phyloP scores from a whole-genome alignment of 345 rosid genomes.

The Eucalyptus sideroxylon region DNA sequence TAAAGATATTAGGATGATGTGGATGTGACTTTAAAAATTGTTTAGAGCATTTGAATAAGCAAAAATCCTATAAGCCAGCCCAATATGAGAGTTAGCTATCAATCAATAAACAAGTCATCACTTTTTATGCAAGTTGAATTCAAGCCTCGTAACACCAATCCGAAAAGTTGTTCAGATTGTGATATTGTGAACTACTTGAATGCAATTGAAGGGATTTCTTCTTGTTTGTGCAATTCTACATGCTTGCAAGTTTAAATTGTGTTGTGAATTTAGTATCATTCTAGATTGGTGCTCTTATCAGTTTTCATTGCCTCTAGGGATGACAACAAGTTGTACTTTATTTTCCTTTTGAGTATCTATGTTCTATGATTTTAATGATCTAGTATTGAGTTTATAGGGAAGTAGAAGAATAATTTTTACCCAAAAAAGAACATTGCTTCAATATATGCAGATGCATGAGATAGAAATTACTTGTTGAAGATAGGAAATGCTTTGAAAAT shows the following conservation, averaged over 20 bases:
- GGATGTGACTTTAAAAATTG: neutral
- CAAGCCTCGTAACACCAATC: no score
- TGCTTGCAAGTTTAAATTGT: fast-evolving
- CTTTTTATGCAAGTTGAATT: no score
- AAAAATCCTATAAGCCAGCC: no score
- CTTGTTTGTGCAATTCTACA: neutral
- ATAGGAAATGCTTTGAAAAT: neutral
- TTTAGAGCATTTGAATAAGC: fast-evolving
- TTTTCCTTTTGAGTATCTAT: neutral
- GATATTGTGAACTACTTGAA: neutral
- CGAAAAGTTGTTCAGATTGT: fast-evolving
- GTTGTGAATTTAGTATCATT: neutral
- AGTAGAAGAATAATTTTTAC: neutral
- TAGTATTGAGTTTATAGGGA: neutral
- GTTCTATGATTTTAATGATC: neutral
- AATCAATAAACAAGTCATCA: neutral
- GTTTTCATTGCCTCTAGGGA: neutral
- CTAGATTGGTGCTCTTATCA: neutral
- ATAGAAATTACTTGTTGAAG: neutral
- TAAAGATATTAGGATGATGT: no score
- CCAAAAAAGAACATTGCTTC: neutral
- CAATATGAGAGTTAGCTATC: no score
- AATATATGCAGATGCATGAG: neutral
- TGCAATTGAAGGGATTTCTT: neutral
- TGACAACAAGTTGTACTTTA: neutral